Base-by-base conservation (phyloP, 1,284 basidiomycete genomes). In the Sutorius eximius region DNA sequence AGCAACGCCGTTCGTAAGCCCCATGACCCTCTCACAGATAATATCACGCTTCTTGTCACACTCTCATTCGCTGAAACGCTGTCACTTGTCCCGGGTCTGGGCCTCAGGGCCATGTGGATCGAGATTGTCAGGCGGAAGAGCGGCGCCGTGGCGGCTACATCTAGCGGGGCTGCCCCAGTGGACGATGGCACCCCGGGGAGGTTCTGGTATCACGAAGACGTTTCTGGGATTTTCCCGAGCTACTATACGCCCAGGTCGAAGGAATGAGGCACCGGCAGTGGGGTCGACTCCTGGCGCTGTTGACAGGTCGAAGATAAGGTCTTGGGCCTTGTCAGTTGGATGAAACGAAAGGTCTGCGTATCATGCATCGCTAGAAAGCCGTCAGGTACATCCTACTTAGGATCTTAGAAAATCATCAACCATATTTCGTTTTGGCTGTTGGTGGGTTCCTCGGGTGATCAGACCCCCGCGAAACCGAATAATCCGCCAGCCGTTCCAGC, bases 401-500 rank as follows among this genome's bases (percentile, higher is more conserved):
- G 40, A 48, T 46, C 9, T 49, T 33, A 33, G 20, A 38, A 9
- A 32, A 48, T 38, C n/a, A n/a, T n/a, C n/a, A n/a, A n/a, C n/a
- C 30, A 42, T 16, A 22, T n/a, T 42, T 24, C 18, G 22, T 24
- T 20, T 33, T 18, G 30, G 11, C 10, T 13, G 13, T 36, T 5
- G 9, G 42, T 29, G 40, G 32, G 27, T n/a, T 9, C 13, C 27
- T 9, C 18, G 10, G 12, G 15, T n/a, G 27, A 50, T 64, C 59
- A 67, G 3, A 67, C 5, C 62, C 66, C 37, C 54, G 41, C 3
- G 55, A 69, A 67, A 89, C 88, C 67, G 95, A 79, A 74, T 94
- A 94, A 70, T 93, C 90, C 27, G 86, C 93, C 27, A 95, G 79
- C 34, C 71, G 74, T 74, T 93, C 87, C 30, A 91, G n/a, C n/a